These are phyloP conservation scores for Pythium brachiatum DNA, from an alignment of 352 stramenopile species.

Conservation along the genomic window DNA sequence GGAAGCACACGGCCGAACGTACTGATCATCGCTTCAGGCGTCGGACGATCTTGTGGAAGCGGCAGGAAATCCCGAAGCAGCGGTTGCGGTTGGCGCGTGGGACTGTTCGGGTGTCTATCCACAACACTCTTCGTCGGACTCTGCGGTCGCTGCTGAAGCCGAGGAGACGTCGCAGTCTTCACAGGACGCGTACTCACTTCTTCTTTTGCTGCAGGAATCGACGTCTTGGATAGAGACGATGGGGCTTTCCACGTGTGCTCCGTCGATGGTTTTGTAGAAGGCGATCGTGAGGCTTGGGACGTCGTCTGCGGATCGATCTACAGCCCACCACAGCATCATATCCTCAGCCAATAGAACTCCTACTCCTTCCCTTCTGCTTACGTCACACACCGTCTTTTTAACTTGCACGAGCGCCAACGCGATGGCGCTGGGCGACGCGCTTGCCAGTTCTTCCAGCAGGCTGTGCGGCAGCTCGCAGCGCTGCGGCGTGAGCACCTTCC, in stretches of 20 bases:
- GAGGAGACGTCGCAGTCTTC: no score
- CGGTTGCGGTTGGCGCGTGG: background rate
- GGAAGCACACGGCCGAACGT: background rate
- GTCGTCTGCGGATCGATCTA: background rate
- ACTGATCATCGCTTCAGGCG: background rate
- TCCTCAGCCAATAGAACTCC: no score
- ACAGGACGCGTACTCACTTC: no score
- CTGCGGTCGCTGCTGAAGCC: background rate
- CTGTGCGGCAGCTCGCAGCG: constrained; percentile 44
- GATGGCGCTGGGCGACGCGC: constrained; percentile 39
- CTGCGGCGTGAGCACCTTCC: constrained; percentile 44
- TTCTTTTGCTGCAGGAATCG: no score
- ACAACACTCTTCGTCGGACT: background rate
- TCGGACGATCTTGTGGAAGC: background rate
- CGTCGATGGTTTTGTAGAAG: background rate
- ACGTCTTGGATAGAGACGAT: background rate
- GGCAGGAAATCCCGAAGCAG: background rate
- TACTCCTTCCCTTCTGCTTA: no score
- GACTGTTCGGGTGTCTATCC: background rate
- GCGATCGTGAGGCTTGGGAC: background rate
- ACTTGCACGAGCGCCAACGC: constrained; percentile 41
- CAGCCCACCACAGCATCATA: background rate
- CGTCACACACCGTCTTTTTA: constrained; percentile 37
- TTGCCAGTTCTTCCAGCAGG: constrained; percentile 45
- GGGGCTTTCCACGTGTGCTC: background rate